Base-by-base conservation (phyloP, 2,329 filamentous ascomycete species). In the Clathrospora elynae region DNA sequence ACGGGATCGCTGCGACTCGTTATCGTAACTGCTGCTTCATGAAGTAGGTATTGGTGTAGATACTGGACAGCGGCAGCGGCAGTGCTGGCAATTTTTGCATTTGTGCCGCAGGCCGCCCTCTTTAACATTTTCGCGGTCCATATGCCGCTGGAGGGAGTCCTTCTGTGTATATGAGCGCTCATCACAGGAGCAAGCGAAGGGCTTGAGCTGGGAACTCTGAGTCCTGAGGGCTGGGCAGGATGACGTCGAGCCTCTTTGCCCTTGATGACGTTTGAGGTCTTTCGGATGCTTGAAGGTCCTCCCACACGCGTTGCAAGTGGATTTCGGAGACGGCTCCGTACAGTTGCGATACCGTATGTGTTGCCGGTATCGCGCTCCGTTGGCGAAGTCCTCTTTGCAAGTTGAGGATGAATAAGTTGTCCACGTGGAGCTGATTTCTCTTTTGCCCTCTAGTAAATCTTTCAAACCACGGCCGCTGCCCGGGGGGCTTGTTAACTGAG, bases 241-340 rank as follows among this genome's bases (percentile, higher is more conserved):
- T 13, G 32, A 16, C 17, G 19, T 9, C 10, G 20, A 35, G 6
- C 18, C 19, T 23, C 20, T 24, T 10, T 10, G 19, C 7, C 32
- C 32, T 35, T 35, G 18, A 20, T 35, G 32, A 13, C 32, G 32
- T 20, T 14, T 23, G 20, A 35, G 32, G 32, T 35, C 32, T 12
- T 35, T 35, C 5, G 32, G 9, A 5, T 23, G 32, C 20, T 23
- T 35, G 20, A 35, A 35, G 17, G 11, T 7, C 14, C 19, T 11
- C 14, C 19, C 19, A 17, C 32, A 35, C 11, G 32, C 32, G 13
- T 33, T 19, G 19, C 32, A 35, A 13, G 18, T 5, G 20, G 5
- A 24, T 3, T 3, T 10, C 4, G 32, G 5, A 7, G 19, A 23
- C 2, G 20, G 3, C 12, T 5, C n/a, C 18, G 18, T 18, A 11